Conservation (phyloP, 2,329 filamentous ascomycete species). For the Botrytis galanthina region DNA sequence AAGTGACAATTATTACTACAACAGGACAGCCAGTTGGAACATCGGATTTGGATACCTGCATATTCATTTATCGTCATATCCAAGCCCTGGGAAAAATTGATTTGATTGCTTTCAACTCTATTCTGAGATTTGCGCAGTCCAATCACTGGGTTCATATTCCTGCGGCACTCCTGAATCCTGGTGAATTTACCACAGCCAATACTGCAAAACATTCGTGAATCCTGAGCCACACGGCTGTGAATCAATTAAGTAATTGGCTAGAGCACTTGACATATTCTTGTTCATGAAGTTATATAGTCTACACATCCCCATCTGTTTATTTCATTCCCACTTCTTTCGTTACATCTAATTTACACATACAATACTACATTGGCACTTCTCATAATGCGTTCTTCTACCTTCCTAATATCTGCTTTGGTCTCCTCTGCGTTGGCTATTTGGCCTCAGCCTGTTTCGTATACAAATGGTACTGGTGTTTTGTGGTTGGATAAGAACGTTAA, state of each 20-base stretch:
- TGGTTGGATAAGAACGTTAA: slow-evolving; percentile 52
- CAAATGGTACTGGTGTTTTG: slow-evolving; percentile 51
- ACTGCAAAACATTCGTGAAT: not conserved
- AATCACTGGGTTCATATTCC: slow-evolving; percentile 14
- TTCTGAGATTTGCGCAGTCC: slow-evolving; percentile 13
- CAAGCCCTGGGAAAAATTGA: not conserved
- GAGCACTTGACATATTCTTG: not conserved
- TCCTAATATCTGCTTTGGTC: slow-evolving; percentile 27
- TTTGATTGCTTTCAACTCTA: slow-evolving; percentile 8
- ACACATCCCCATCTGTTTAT: not conserved
- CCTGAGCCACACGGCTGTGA: slow-evolving; percentile 2
- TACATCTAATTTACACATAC: not conserved
- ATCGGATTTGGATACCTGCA: slow-evolving; percentile 24
- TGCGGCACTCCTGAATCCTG: slow-evolving; percentile 14
- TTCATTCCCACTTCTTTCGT: not conserved
- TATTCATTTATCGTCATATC: slow-evolving; percentile 11
- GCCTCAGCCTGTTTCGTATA: slow-evolving; percentile 53
- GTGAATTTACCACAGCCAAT: not conserved
- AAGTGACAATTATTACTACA: slow-evolving; percentile 14
- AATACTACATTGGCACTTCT: not conserved
- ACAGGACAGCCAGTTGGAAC: slow-evolving; percentile 6
- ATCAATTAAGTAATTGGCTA: not conserved
- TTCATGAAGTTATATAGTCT: slow-evolving; percentile 39
- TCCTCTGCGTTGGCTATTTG: slow-evolving; percentile 48
- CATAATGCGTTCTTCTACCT: slow-evolving; percentile 29